Conservation (phyloP, 2,329 filamentous ascomycete species). For the Calonectria honghensis region DNA sequence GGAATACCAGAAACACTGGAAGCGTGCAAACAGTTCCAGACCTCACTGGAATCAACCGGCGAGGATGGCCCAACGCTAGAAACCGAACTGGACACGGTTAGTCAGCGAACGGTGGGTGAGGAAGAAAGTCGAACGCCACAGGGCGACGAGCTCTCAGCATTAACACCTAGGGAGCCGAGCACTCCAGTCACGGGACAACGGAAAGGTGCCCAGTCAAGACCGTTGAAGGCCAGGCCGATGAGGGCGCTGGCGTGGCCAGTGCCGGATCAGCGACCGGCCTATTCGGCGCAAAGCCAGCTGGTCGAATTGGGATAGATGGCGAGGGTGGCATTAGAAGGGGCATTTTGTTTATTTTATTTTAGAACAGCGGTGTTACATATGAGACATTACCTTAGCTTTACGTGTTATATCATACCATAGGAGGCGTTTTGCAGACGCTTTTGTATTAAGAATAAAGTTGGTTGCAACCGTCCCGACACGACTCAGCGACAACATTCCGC, state of each 20-base stretch:
- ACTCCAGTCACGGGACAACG: slow-evolving; percentile 8
- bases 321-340: slow-evolving; percentile 1
- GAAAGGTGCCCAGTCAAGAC: slow-evolving; percentile 31
- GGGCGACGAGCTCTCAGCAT: slow-evolving; percentile 24
- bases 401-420: slow-evolving; percentile 25
- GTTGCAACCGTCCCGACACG: slow-evolving; percentile 16
- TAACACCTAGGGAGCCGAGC: slow-evolving; percentile 15
- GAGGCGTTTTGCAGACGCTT: slow-evolving; percentile 1
- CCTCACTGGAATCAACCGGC: neutral
- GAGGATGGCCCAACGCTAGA: slow-evolving; percentile 2
- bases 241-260: slow-evolving; percentile 48
- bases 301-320: slow-evolving; percentile 25
- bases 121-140: slow-evolving; percentile 22
- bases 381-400: slow-evolving; percentile 16
- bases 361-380: slow-evolving; percentile 33
- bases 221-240: slow-evolving; percentile 37
- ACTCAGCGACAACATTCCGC: slow-evolving; percentile 10
- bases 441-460: slow-evolving; percentile 27
- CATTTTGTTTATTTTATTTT: neutral
- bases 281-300: slow-evolving; percentile 41
- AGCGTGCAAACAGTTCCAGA: slow-evolving; percentile 43
- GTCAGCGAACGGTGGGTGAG: neutral
- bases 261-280: slow-evolving; percentile 42
- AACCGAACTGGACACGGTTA: neutral
- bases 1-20: slow-evolving; percentile 32